Evolutionary conservation across 2,329 filamentous ascomycete genomes (phyloP), one percentile per base, ranked within the genome.

Genomic region (Helicocarpus griseus): DNA sequence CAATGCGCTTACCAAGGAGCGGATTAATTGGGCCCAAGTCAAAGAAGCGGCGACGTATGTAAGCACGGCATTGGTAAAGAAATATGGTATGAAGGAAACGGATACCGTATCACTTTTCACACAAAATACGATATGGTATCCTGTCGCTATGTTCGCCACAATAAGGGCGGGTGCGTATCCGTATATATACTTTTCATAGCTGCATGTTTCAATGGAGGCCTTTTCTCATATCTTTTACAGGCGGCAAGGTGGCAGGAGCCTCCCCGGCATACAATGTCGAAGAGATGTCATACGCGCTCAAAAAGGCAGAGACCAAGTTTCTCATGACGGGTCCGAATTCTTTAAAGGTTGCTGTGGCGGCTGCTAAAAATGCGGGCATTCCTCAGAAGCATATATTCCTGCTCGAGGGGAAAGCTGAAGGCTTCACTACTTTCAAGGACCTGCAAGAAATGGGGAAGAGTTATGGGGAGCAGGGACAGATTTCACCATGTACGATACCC

Each of bases 211-310:
- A 21, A 47, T n/a, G 6, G 7, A 14, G 19, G 26, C 19, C n/a
- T 31, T 13, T 47, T 9, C 5, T 22, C 29, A 29, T 35, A 24
- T 49, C n/a, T 19, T 22, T 17, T 45, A 31, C 29, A 52, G 50
- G 71, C 21, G 80, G 76, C 7, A 73, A 78, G 38, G 77, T 82
- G 2, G 78, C 73, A 3, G 80, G 81, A 0, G 80, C 79, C 0
- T 78, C 73, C n/a, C 81, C 81, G 1, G 80, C 79, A 0, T 85
- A 84, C 64, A 82, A 78, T 51, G 71, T 78, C 17, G 81, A 84
- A 48, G 81, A 85, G 57, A 82, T 85, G 77, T 75, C 74, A 1
- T 82, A 82, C 62, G 80, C 79, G 2, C 65, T 84, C 3, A 74
- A 77, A 58, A 80, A 73, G 3, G 77, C 73, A 0, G 68, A 76